Evolutionary conservation across 2,329 filamentous ascomycete species (phyloP).

Genomic region (Beauveria scarabaeidicola): DNA sequence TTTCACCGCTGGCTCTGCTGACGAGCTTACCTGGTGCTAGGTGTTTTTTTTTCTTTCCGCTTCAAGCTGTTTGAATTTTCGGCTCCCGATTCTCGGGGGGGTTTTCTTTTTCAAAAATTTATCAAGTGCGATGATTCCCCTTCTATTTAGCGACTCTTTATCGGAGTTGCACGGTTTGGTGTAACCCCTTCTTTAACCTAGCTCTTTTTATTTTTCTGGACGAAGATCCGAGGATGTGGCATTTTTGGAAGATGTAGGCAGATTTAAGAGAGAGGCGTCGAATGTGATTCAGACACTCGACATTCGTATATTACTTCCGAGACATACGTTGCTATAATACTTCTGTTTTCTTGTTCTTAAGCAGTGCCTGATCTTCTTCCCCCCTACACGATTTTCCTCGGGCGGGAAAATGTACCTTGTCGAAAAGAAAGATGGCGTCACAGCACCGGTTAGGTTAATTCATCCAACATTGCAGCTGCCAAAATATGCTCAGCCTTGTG

Average conservation of each 20-base stretch:
- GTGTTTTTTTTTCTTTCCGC: neutral
- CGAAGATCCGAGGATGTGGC: conserved; percentile 2
- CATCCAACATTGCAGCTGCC: neutral
- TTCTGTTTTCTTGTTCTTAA: neutral
- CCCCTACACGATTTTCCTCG: neutral
- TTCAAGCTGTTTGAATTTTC: neutral
- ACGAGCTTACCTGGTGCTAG: neutral
- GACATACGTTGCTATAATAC: conserved; percentile 4
- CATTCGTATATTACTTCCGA: conserved; percentile 9
- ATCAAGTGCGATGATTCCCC: conserved; percentile 11
- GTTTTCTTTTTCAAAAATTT: neutral
- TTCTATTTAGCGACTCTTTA: conserved; percentile 12
- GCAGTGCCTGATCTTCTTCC: neutral
- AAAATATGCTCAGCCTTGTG: neutral
- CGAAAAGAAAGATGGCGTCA: neutral
- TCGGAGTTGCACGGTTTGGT: conserved; percentile 12
- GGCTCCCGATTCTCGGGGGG: neutral
- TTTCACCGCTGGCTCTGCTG: neutral
- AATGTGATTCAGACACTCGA: conserved; percentile 6
- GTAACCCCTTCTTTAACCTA: neutral
- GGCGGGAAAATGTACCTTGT: neutral
- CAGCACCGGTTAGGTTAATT: too few relatives aligned
- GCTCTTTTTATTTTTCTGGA: conserved; percentile 4
- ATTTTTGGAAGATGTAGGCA: conserved; percentile 6
- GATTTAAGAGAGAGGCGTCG: conserved; percentile 1